Percentiles rank a stretch among this genome's conserved stretches.
Evolutionary conservation across 345 rosid species (phyloP).

Genomic region (Brassica carinata): DNA sequence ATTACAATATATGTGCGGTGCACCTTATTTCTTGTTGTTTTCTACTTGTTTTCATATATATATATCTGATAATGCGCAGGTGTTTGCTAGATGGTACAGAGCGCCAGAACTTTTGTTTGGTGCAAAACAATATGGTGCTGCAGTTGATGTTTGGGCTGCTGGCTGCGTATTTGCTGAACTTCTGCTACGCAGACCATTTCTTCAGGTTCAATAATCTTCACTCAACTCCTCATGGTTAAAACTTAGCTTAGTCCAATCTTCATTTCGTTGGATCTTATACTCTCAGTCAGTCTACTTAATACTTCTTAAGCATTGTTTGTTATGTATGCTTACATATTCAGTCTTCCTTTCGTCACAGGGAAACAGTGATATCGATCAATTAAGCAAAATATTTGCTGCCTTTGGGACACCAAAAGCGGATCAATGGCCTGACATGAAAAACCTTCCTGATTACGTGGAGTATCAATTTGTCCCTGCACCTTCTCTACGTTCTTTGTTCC

Average conservation of each 20-base stretch:
- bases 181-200: not conserved
- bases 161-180: not conserved
- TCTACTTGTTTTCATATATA: not conserved
- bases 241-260: not conserved
- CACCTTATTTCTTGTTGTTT: not conserved
- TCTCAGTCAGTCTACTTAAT: not conserved
- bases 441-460: not conserved
- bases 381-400: constrained; percentile 1
- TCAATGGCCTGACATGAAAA: not conserved
- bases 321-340: not conserved
- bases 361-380: not conserved
- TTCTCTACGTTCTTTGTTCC: constrained; percentile 25
- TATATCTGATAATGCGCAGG: not conserved
- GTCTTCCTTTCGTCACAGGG: not conserved
- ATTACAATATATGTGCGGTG: not conserved
- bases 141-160: constrained; percentile 1
- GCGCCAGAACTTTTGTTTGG: not conserved
- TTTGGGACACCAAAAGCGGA: not conserved
- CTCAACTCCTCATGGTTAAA: not conserved
- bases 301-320: not conserved
- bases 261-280: not conserved
- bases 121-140: not conserved
- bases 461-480: not conserved
- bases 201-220: not conserved
- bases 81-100: not conserved